Evolutionary conservation across 208 protist genomes (phyloP).

Genomic region (Balamuthia mandrillaris): DNA sequence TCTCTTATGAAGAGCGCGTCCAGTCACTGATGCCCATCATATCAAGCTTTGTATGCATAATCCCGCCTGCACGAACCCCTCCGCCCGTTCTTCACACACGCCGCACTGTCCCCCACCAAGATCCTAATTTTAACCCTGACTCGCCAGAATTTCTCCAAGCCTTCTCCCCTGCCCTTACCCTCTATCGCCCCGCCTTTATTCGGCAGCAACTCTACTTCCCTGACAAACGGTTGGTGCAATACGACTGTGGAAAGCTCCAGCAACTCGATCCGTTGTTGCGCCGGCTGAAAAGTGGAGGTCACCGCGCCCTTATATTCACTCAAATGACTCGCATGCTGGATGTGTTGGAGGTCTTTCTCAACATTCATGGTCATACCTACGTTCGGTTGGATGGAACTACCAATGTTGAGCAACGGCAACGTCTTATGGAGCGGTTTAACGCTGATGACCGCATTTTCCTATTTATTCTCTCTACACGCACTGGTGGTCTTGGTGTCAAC

Average conservation of each 20-base stretch:
- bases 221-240: constrained; percentile 89
- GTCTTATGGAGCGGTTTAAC: constrained; percentile 90
- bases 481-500: constrained; percentile 96
- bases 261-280: constrained; percentile 76
- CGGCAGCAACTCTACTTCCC: constrained; percentile 83
- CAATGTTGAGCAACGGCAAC: constrained; percentile 81
- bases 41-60: neutral
- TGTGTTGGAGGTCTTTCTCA: constrained; percentile 93
- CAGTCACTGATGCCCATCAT: neutral
- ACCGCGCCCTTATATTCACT: constrained; percentile 96
- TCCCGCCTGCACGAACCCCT: neutral
- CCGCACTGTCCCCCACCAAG: neutral
- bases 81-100: neutral
- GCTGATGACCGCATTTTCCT: constrained; percentile 85
- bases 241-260: constrained; percentile 95
- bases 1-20: neutral
- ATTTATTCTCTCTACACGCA: constrained; percentile 96
- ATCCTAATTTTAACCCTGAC: neutral
- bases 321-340: constrained; percentile 97
- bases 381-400: constrained; percentile 91
- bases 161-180: neutral
- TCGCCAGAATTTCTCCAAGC: neutral
- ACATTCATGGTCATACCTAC: constrained; percentile 84
- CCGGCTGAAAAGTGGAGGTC: constrained; percentile 64
- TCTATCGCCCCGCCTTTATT: neutral